A percentile compares a stretch with the other conserved stretches of the same genome.
phyloP scores from a whole-genome alignment of 2,329 filamentous ascomycete species.

The Cryphonectria japonica region DNA sequence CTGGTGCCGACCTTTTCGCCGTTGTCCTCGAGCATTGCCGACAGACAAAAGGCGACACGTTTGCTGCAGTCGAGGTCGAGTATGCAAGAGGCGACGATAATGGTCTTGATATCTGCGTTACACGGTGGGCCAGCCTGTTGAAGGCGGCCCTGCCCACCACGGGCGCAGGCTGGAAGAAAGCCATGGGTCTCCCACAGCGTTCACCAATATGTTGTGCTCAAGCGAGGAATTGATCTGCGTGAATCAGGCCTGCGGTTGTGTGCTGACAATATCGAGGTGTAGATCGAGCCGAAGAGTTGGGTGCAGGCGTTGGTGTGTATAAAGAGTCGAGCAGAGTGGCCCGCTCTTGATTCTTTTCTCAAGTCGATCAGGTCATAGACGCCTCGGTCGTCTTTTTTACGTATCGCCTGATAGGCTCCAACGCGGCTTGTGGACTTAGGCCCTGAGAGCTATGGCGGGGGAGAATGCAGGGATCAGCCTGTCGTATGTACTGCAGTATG shows the following conservation, averaged over 20 bases:
- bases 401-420: constrained; percentile 22
- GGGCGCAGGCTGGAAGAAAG: constrained; percentile 26
- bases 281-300: background rate
- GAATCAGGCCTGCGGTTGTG: background rate
- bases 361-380: constrained; percentile 23
- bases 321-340: background rate
- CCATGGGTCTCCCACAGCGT: constrained; percentile 15
- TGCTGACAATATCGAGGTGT: background rate
- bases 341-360: background rate
- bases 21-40: constrained; percentile 47
- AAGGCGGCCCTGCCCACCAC: constrained; percentile 18
- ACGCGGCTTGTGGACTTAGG: background rate
- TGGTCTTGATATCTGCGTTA: constrained; percentile 18
- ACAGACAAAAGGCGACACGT: constrained; percentile 45
- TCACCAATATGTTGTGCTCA: background rate
- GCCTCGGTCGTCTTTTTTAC: constrained; percentile 18
- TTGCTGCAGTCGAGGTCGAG: constrained; percentile 14
- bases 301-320: background rate
- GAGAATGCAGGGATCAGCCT: constrained; percentile 7
- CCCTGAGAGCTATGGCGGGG: background rate
- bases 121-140: constrained; percentile 23
- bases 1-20: background rate
- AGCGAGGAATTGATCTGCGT: background rate
- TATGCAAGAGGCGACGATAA: constrained; percentile 7
- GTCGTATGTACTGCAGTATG: background rate